Conservation (phyloP, 1,139 yeast genomes). For the Candida anutae region DNA sequence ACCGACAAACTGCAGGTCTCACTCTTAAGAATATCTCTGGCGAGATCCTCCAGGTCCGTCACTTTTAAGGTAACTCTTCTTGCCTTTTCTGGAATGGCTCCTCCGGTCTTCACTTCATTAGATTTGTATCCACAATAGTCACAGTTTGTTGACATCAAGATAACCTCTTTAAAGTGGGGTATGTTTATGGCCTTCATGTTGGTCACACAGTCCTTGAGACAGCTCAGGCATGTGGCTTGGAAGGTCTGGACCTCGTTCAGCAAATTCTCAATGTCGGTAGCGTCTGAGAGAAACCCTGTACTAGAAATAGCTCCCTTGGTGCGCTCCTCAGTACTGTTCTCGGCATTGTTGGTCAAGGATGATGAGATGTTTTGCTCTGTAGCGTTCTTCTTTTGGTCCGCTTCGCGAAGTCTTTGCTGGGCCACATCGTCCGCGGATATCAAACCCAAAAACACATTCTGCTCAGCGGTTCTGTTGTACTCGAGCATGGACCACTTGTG, state of each 20-base stretch:
- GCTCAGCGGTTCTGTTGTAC: constrained; percentile 81
- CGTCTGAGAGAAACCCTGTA: constrained; percentile 56
- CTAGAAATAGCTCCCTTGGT: constrained; percentile 33
- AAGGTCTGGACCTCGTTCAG: constrained; percentile 89
- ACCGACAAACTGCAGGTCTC: constrained; percentile 83
- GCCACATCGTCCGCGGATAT: constrained; percentile 74
- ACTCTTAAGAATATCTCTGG: constrained; percentile 89
- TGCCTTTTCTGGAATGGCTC: constrained; percentile 86
- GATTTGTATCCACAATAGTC: constrained; percentile 92
- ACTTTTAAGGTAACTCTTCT: constrained; percentile 64
- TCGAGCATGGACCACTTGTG: constrained; percentile 89
- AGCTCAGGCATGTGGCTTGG: constrained; percentile 86
- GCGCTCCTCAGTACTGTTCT: constrained; percentile 8
- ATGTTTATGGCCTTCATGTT: constrained; percentile 96
- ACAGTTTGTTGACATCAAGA: constrained; percentile 92
- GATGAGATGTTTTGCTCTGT: constrained; percentile 25
- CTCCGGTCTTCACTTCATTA: constrained; percentile 98
- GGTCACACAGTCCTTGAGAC: constrained; percentile 75
- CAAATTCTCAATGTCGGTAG: constrained; percentile 77
- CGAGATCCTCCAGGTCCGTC: constrained; percentile 88
- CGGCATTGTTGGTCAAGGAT: constrained; percentile 11
- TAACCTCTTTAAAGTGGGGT: constrained; percentile 97
- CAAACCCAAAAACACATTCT: constrained; percentile 81
- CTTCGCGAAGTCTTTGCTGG: constrained; percentile 36
- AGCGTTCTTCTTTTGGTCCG: constrained; percentile 31